These are phyloP conservation scores for Apiotrichum mycotoxinovorans DNA, from an alignment of 1,284 basidiomycete genomes.

Conservation along the genomic window DNA sequence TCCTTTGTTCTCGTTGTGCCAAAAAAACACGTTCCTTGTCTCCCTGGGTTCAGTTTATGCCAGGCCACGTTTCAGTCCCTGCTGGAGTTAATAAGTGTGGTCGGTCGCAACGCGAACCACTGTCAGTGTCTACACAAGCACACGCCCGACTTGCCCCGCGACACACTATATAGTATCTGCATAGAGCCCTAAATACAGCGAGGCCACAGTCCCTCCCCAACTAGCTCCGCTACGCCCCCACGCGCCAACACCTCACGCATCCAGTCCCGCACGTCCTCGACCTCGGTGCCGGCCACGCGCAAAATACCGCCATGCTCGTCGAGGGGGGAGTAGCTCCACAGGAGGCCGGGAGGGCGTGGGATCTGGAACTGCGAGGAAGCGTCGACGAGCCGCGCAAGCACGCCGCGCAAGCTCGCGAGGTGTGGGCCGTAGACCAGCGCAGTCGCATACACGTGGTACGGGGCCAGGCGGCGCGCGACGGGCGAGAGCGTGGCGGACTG, in stretches of 20 bases:
- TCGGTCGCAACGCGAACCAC: too few species aligned
- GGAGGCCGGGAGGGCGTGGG: conserved; percentile 26
- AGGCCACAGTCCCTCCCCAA: conserved; percentile 48
- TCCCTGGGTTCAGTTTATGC: too few species aligned
- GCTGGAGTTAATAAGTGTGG: too few species aligned
- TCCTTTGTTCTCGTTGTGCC: too few species aligned
- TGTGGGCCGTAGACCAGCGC: conserved; percentile 44
- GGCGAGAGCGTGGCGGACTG: neutral
- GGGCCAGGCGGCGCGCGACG: conserved; percentile 30
- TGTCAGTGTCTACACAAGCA: too few species aligned
- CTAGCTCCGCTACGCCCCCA: conserved; percentile 38
- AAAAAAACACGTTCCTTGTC: too few species aligned
- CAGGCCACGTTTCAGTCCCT: too few species aligned
- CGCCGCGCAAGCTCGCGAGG: conserved; percentile 23
- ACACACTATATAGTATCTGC: too few species aligned
- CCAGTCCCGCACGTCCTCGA: conserved; percentile 45
- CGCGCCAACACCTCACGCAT: conserved; percentile 31
- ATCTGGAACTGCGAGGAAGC: conserved; percentile 39
- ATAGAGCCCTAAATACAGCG: conserved; percentile 29
- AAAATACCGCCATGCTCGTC: conserved; percentile 38
- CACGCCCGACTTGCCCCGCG: too few species aligned
- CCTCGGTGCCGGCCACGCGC: conserved; percentile 42
- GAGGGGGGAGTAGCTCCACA: conserved; percentile 45
- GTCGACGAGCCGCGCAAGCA: conserved; percentile 28
- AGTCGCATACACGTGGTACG: conserved; percentile 49